Conservation (phyloP, 805 yeast genomes). For the Lachancea waltii region DNA sequence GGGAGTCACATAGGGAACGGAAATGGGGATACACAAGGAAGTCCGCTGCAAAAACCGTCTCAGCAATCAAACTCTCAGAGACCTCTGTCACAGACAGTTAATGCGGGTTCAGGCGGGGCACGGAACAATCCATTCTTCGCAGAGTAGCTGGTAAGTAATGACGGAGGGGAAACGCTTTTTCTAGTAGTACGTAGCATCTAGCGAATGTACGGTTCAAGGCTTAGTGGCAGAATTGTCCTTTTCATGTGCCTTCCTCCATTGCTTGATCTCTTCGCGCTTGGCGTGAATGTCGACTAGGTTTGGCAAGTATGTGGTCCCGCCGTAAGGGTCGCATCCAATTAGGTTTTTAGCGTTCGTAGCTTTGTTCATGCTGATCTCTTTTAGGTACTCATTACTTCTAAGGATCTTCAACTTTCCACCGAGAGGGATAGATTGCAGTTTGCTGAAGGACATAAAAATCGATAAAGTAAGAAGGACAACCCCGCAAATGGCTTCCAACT, state of each 20-base stretch:
- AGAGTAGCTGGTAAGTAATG: too few relatives aligned
- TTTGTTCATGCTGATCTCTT: conserved; percentile 26
- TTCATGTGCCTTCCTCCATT: conserved; percentile 12
- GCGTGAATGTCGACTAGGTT: conserved; percentile 24
- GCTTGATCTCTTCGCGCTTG: conserved; percentile 19
- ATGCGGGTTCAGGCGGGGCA: not conserved
- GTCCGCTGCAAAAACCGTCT: conserved; percentile 4
- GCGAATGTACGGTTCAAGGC: not conserved
- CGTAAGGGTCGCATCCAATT: conserved; percentile 26
- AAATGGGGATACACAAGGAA: not conserved
- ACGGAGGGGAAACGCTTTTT: not conserved
- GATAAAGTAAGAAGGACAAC: conserved; percentile 21
- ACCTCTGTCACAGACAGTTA: conserved; percentile 4
- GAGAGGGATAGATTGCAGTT: conserved; percentile 20
- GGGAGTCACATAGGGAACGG: conserved; percentile 2
- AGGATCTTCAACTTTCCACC: conserved; percentile 14
- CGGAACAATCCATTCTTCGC: conserved; percentile 3
- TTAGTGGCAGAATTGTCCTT: not conserved
- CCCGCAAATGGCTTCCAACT: conserved; percentile 24
- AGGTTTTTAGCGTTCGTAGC: conserved; percentile 28
- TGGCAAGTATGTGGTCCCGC: conserved; percentile 26
- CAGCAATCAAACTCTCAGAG: not conserved
- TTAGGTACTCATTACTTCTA: conserved; percentile 21
- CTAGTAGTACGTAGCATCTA: not conserved
- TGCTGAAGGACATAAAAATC: conserved; percentile 23